Conservation (phyloP, 208 protist species). For the Novymonas esmeraldas region DNA sequence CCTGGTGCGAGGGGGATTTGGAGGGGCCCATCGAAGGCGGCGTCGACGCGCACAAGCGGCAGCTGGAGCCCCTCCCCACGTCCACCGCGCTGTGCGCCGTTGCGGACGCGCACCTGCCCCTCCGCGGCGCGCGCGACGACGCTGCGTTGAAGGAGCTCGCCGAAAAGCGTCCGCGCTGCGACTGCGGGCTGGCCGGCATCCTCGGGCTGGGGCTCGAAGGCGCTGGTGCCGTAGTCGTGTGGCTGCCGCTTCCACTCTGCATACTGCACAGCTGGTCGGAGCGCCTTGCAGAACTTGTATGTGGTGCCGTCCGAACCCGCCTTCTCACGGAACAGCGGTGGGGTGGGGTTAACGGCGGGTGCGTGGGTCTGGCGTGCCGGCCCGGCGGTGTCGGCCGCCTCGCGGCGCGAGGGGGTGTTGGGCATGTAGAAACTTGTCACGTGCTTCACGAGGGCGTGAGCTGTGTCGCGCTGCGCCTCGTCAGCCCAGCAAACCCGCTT, state of each 20-base stretch:
- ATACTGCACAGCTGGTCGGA: conserved; percentile 50
- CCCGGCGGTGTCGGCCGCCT: conserved; percentile 20
- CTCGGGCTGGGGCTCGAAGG: conserved; percentile 32
- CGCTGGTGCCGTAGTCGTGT: conserved; percentile 24
- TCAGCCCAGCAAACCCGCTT: conserved; percentile 73
- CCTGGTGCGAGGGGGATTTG: neutral
- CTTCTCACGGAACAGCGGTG: conserved; percentile 49
- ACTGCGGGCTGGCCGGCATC: neutral
- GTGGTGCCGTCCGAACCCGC: conserved; percentile 49
- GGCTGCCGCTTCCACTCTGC: conserved; percentile 49
- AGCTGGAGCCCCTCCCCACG: conserved; percentile 32
- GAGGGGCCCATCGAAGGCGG: conserved; percentile 38
- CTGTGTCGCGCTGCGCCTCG: conserved; percentile 15
- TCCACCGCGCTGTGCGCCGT: conserved; percentile 21
- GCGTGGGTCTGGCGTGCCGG: conserved; percentile 23
- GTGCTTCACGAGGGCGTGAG: conserved; percentile 47
- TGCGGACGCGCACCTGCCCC: conserved; percentile 27
- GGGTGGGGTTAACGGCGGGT: conserved; percentile 28
- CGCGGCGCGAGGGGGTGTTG: conserved; percentile 20
- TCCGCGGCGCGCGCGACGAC: conserved; percentile 26
- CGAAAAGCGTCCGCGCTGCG: conserved; percentile 44
- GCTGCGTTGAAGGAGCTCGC: conserved; percentile 39
- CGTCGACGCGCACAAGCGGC: conserved; percentile 50
- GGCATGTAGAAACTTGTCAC: conserved; percentile 68
- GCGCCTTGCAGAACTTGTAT: conserved; percentile 64